Base-by-base conservation (phyloP, 768 basidiomycete genomes). In the Tulasnella calospora region DNA sequence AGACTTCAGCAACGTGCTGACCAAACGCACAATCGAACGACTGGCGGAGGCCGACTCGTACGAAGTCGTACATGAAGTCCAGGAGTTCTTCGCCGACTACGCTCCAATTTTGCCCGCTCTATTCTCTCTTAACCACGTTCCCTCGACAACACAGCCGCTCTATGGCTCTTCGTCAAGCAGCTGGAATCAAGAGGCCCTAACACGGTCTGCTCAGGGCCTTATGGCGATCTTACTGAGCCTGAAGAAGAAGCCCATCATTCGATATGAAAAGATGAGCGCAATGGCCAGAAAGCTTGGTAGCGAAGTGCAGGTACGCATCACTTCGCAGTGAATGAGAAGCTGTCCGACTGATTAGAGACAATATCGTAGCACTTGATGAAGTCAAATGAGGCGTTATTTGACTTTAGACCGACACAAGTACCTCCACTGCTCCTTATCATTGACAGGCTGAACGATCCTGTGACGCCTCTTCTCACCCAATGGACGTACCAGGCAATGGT, bases 401-500 rank as follows among this genome's bases (percentile, higher is more conserved):
- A 98, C 82, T 99, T 99, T 84, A 89, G 96, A 71, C 87, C 91
- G 51, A 95, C 94, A 2, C 94, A 95, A 84, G 91, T 94, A 10
- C 89, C 95, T 2, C 98, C 98, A 9, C 83, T 99, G 67, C 86
- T 99, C 44, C 88, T 99, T 73, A 94, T 99, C 80, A 88, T 99
- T 77, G 98, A 99, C 85, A 89, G 98, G 80, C 88, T 97, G 80
- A 98, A 98, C 84, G 98, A 99, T 82, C 98, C 98, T 2, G 94
- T 99, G 7, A 99, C 98, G 0, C 98, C 98, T 5, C 85, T 99
- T 47, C 87, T 99, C 40, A 95, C 95, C 2, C 98, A 98, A 84
- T 99, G 98, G 98, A 99, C 98, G 35, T 99, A 99, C 85, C 97
- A 99, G 83, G 98, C 97, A 1, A 98, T 99, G 96, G 98, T 99